Evolutionary conservation across 495 filamentous ascomycete genomes (phyloP), one percentile per base, ranked within the genome.

Genomic region (Tuber borchii): DNA sequence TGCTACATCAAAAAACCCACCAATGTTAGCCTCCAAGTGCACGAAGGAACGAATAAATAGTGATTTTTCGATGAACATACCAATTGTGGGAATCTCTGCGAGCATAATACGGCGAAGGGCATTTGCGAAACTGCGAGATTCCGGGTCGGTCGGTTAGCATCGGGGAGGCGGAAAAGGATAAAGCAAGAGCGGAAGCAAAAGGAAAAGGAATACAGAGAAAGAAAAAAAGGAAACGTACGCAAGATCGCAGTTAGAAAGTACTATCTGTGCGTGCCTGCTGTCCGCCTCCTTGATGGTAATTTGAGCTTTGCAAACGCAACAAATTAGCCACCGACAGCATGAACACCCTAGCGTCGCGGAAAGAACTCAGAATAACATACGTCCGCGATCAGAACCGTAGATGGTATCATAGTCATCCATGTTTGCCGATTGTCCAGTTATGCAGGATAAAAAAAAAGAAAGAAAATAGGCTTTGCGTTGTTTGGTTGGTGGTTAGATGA

Each of bases 91-190:
- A 71, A 99, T 90, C 85, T 99, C 95, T 84, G 93, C 92, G 76
- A 97, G 91, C 86, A 98, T 93, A 72, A 91, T 88, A 80, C 95
- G 93, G 78, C 95, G 94, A 51, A 98, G 88, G 69, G 93, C 93
- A 87, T 99, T 99, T 78, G 96, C 96, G 81, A 98, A 93, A 76
- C 81, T 83, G 71, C 56, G 70, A 71, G 70, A n/a, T 45, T n/a
- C 70, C 40, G 44, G 44, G 70, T n/a, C 44, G 44, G 70, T 42
- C 26, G 22, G 39, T 43, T 37, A 73, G 71, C 43, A 31, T 39
- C 34, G 20, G 34, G 22, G 9, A 68, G 34, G 39, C 20, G 26
- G 39, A 46, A 73, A 48, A 72, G 48, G 74, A 22, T 26, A 51
- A n/a, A 70, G 71, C 31, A 73, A 70, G 70, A 34, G 34, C 26